phyloP scores from a whole-genome alignment of 495 filamentous ascomycete species.

The Immersiella caudata region DNA sequence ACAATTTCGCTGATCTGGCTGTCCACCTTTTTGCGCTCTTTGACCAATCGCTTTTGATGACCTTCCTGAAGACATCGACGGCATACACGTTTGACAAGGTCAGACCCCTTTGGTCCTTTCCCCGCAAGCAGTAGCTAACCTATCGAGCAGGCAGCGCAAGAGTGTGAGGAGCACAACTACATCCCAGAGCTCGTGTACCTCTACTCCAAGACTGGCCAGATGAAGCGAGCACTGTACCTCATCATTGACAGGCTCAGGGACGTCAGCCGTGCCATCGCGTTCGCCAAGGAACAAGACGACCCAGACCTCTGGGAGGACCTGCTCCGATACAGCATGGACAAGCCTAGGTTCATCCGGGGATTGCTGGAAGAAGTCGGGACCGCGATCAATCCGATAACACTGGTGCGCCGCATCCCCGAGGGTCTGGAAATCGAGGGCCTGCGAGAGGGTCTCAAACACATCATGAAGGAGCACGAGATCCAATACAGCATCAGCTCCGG shows the following conservation, averaged over 20 bases:
- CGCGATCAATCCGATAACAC: constrained; percentile 82
- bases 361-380: constrained; percentile 93
- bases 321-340: constrained; percentile 93
- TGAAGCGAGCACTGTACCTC: constrained; percentile 82
- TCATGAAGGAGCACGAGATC: constrained; percentile 92
- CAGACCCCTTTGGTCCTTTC: background rate
- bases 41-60: constrained; percentile 76
- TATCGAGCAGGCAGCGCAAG: constrained; percentile 59
- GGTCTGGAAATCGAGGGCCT: constrained; percentile 90
- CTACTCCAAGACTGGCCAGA: constrained; percentile 90
- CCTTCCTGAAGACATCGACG: constrained; percentile 81
- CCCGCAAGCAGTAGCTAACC: constrained; percentile 14
- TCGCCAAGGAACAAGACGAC: constrained; percentile 90
- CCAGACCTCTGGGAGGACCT: constrained; percentile 92
- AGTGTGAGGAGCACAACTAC: constrained; percentile 77
- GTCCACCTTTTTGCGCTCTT: constrained; percentile 84
- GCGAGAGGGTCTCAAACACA: constrained; percentile 76
- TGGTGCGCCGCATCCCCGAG: constrained; percentile 88
- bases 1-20: constrained; percentile 81
- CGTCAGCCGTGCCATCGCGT: constrained; percentile 87
- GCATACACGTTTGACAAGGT: constrained; percentile 78
- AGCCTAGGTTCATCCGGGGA: constrained; percentile 89
- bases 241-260: constrained; percentile 89
- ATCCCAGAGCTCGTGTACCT: constrained; percentile 91
- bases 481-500: constrained; percentile 89